Evolutionary conservation across 768 basidiomycete genomes (phyloP), one percentile per base, ranked within the genome.

Genomic region (Suillus decipiens): DNA sequence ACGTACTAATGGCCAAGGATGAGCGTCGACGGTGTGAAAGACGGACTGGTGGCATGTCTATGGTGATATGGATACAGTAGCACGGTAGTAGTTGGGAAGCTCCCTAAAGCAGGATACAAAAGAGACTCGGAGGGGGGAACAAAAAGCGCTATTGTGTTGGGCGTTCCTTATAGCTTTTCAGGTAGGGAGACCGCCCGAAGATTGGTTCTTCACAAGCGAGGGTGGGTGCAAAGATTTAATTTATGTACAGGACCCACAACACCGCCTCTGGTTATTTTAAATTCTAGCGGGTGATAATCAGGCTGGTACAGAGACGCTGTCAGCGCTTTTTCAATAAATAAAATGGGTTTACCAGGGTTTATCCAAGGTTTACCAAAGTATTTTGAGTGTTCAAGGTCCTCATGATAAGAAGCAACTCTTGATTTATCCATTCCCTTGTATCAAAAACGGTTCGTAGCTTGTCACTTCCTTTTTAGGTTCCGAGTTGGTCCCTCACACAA

Each of bases 21-120:
- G 80, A 80, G 59, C 81, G 78, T 67, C 80, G 76, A 12, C 80
- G 70, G 42, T 79, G 81, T 39, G 70, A 70, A 37, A 72, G 68
- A 41, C 76, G 73, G 33, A 74, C 71, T 41, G 75, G 70, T 67
- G 78, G 75, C 79, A 80, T 78, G 67, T 62, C 66, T 73, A 62
- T 54, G 43, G 63, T 64, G 60, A 64, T 66, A 60, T 60, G 61
- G 64, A 58, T 60, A 39, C 56, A 61, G 61, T 65, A 64, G 64
- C 56, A 67, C 24, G 58, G 56, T 47, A 41, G 39, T 45, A 42
- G 59, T 47, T 48, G 43, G 60, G 48, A 48, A 24, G 54, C 34
- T 41, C 61, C 64, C 58, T 56, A 64, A 71, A 54, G 68, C 60
- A 67, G 28, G 66, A 72, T 59, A 72, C 67, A 67, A 72, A 67